phyloP scores from a whole-genome alignment of 768 basidiomycete genomes.

The Termitomyces sp. region DNA sequence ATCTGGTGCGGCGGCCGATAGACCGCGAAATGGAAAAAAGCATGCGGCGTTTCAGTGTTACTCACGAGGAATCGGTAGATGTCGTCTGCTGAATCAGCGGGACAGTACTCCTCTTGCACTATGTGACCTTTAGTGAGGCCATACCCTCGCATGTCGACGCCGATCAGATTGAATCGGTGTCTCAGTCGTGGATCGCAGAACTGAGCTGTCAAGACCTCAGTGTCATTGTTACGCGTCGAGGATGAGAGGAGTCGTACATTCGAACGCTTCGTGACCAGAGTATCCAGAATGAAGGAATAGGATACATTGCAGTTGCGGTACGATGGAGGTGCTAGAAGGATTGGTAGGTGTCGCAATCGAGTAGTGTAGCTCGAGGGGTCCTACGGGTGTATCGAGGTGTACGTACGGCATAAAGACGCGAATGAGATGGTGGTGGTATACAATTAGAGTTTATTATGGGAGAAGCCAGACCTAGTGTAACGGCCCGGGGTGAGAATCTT shows the following conservation, averaged over 20 bases:
- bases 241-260: constrained; percentile 8
- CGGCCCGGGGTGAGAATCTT: not conserved
- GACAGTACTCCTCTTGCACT: constrained; percentile 12
- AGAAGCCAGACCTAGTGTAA: not conserved
- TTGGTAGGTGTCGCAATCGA: constrained; percentile 17
- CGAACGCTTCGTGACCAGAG: constrained; percentile 17
- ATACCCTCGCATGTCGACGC: constrained; percentile 22
- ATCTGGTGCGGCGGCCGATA: not conserved
- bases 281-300: constrained; percentile 20
- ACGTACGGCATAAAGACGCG: constrained; percentile 13
- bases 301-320: constrained; percentile 15
- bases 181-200: constrained; percentile 22
- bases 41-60: not conserved
- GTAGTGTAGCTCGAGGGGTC: constrained; percentile 16
- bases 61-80: constrained; percentile 24
- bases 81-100: constrained; percentile 23
- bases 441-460: not conserved
- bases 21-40: not conserved
- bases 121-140: constrained; percentile 21
- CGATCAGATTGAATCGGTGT: constrained; percentile 24
- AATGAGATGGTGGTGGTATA: not conserved
- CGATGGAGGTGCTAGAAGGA: constrained; percentile 14
- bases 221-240: not conserved
- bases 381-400: constrained; percentile 11
- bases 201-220: constrained; percentile 13